phyloP scores from a whole-genome alignment of 257 asterid species.

The Salvia splendens region DNA sequence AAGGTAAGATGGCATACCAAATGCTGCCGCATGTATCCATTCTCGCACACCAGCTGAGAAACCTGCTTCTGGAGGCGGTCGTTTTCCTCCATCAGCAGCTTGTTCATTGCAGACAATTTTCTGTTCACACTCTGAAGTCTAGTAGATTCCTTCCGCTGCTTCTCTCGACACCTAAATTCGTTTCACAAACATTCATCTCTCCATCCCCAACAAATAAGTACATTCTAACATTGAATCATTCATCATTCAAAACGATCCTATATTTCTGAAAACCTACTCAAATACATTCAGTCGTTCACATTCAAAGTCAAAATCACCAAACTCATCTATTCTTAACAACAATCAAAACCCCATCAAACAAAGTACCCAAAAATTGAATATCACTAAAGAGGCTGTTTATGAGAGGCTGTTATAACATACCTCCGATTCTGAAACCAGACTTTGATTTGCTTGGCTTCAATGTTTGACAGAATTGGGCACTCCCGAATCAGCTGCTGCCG shows the following conservation, averaged over 20 bases:
- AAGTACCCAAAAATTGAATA: not conserved
- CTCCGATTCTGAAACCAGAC: slow-evolving; percentile 98
- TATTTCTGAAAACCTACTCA: slow-evolving; percentile 1
- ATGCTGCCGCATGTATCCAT: slow-evolving; percentile 90
- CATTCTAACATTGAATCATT: not conserved
- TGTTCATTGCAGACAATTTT: slow-evolving; percentile 89
- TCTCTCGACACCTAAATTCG: slow-evolving; percentile 86
- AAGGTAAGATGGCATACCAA: slow-evolving; percentile 55
- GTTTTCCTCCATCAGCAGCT: slow-evolving; percentile 93
- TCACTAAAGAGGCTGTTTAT: no score
- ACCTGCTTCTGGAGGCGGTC: slow-evolving; percentile 98
- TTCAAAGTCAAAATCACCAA: not conserved
- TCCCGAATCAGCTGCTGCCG: slow-evolving; percentile 92
- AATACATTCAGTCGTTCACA: not conserved
- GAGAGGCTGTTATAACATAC: slow-evolving; percentile 41
- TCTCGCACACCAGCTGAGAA: slow-evolving; percentile 89
- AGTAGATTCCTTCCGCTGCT: slow-evolving; percentile 88
- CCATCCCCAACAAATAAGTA: not conserved
- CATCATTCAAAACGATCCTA: not conserved
- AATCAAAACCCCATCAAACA: not conserved
- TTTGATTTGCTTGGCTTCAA: slow-evolving; percentile 95
- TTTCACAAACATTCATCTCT: not conserved
- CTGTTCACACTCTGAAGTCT: slow-evolving; percentile 88
- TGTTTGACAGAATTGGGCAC: slow-evolving; percentile 81
- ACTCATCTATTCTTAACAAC: not conserved